Percentiles rank a stretch among this genome's conserved stretches.
Conservation (phyloP, 768 basidiomycete genomes). For the Calocybe cyanea region DNA sequence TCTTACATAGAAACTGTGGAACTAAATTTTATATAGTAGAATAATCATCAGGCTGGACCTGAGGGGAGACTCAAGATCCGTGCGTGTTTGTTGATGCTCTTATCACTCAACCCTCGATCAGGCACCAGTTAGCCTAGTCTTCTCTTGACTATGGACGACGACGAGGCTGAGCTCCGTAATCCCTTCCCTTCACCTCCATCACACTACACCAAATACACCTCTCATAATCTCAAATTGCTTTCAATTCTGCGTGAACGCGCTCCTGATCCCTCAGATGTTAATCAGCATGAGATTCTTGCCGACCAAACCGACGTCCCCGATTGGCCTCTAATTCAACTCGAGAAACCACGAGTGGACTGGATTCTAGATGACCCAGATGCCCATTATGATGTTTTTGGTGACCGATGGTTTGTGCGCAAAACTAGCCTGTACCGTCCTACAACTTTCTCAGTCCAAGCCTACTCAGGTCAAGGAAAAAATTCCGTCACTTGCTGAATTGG, state of each 20-base stretch:
- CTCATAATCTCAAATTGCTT: conserved; percentile 69
- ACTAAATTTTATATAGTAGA: no score
- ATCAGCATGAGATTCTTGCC: conserved; percentile 60
- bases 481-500: conserved; percentile 76
- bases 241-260: conserved; percentile 55
- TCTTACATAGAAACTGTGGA: no score
- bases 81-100: neutral
- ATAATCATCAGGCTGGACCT: no score
- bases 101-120: neutral
- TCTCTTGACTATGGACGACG: conserved; percentile 78
- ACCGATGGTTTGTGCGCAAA: conserved; percentile 78
- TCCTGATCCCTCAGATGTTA: conserved; percentile 36
- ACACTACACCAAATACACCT: conserved; percentile 74
- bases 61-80: conserved; percentile 3
- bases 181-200: conserved; percentile 90
- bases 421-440: conserved; percentile 10
- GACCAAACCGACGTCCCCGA: conserved; percentile 76
- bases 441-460: conserved; percentile 5
- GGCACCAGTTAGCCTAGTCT: conserved; percentile 9
- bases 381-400: conserved; percentile 80
- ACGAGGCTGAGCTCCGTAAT: conserved; percentile 75
- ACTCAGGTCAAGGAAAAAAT: conserved; percentile 76
- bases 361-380: conserved; percentile 76
- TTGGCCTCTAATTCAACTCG: conserved; percentile 71
- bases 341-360: conserved; percentile 89